These are phyloP conservation scores for Metschnikowia peoriensis DNA, from an alignment of 805 yeast species.

Conservation along the genomic window DNA sequence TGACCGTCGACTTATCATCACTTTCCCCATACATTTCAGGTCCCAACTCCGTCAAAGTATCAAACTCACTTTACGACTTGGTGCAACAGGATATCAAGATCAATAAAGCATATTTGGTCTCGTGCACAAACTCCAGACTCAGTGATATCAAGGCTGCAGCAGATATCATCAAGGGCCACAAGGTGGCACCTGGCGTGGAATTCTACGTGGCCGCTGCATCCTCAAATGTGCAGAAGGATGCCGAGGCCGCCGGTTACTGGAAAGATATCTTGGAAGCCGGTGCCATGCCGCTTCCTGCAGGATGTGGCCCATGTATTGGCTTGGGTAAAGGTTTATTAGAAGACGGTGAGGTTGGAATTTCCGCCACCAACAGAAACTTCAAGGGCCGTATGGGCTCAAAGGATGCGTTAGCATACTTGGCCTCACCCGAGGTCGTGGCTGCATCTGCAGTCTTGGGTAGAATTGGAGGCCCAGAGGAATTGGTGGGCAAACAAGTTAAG, in stretches of 20 bases:
- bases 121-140: constrained; percentile 94
- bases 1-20: constrained; percentile 74
- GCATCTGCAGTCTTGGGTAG: constrained; percentile 96
- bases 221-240: constrained; percentile 87
- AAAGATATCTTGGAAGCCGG: constrained; percentile 86
- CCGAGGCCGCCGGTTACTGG: constrained; percentile 93
- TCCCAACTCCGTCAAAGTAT: constrained; percentile 94
- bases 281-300: constrained; percentile 92
- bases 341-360: constrained; percentile 96
- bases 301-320: constrained; percentile 99
- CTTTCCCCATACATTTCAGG: constrained; percentile 91
- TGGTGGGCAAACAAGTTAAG: constrained; percentile 50
- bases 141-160: constrained; percentile 96
- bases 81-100: constrained; percentile 71
- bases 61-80: constrained; percentile 73
- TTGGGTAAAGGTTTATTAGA: constrained; percentile 90
- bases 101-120: constrained; percentile 94
- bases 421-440: constrained; percentile 98
- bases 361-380: constrained; percentile 97
- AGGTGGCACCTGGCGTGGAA: constrained; percentile 86
- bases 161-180: constrained; percentile 72
- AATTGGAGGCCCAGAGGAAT: constrained; percentile 89
- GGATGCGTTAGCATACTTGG: constrained; percentile 93
- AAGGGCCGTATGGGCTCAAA: constrained; percentile 99
- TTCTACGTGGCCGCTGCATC: constrained; percentile 98